Base-by-base conservation (phyloP, 2,329 filamentous ascomycete genomes). In the Colletotrichum sp. region DNA sequence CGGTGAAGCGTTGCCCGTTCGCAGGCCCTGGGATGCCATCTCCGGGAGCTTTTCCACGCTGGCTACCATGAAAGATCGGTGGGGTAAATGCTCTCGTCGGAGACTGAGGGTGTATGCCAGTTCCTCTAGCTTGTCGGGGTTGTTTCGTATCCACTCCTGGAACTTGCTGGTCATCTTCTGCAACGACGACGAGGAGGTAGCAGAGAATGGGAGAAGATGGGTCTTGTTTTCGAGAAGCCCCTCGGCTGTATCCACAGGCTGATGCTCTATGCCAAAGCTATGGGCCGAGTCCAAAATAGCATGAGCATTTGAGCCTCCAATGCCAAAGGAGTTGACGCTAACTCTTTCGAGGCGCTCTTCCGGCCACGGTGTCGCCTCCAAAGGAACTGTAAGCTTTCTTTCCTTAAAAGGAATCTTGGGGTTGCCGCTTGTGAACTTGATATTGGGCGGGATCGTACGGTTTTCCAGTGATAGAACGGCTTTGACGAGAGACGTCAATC, bases 401-500 rank as follows among this genome's bases (percentile, higher is more conserved):
- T 18, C 11, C 18, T 54, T 54, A 7, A n/a, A 54, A 18, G 47
- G 47, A 54, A 54, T 64, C 7, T 69, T 61, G 5, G 82, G 81
- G 38, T 82, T 84, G 1, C 79, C 79, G 0, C 68, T 71, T 0
- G 66, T 64, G 70, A 82, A 84, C 55, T 85, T 82, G 43, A 84
- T 82, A 27, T 81, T 85, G 0, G 83, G 84, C 0, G 82, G 84
- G 16, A 86, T 85, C 6, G 74, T 78, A 2, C 76, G 75, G 3
- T 82, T 77, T 70, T 88, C 85, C 0, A 87, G 68, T 1, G 82
- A 80, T 21, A 87, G 61, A 2, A 84, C 77, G 8, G 78, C 78
- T 68, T 89, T 89, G 29, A 89, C 81, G 4, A 89, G n/a, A 1
- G 80, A 80, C 0, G 80, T 80, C 1, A 89, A 66, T 1, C 86